Conservation (phyloP, 2,329 filamentous ascomycete species). For the Aspergillus ruber region DNA sequence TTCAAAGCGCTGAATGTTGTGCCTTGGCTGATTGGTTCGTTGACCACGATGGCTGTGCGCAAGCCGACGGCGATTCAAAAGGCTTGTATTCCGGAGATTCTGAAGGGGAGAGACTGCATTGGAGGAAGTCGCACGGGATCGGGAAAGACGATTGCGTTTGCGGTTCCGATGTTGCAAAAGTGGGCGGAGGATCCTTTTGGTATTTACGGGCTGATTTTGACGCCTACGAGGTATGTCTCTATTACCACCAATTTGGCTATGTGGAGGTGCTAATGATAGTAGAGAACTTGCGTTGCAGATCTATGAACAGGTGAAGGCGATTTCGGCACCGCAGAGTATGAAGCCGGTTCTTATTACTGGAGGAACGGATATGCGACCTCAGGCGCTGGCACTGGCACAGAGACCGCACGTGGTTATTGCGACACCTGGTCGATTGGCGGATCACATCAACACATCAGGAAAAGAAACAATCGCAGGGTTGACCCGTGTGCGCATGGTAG, state of each 20-base stretch:
- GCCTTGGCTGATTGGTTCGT: constrained; percentile 81
- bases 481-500: constrained; percentile 71
- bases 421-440: constrained; percentile 84
- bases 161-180: constrained; percentile 85
- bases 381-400: constrained; percentile 75
- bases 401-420: constrained; percentile 90
- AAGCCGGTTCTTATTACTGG: constrained; percentile 88
- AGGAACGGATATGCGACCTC: constrained; percentile 83
- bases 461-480: constrained; percentile 83
- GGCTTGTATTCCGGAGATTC: constrained; percentile 83
- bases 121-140: constrained; percentile 92
- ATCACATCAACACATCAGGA: constrained; percentile 87
- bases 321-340: constrained; percentile 78
- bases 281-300: constrained; percentile 92
- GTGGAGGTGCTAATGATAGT: not conserved
- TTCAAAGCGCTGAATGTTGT: constrained; percentile 68
- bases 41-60: constrained; percentile 72
- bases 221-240: constrained; percentile 63
- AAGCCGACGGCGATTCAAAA: constrained; percentile 89
- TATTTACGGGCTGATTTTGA: constrained; percentile 83
- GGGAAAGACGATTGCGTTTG: constrained; percentile 94
- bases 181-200: constrained; percentile 90
- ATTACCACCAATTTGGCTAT: not conserved
- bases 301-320: constrained; percentile 90
- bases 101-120: constrained; percentile 88